Percentiles rank a stretch among this genome's conserved stretches.
These are phyloP conservation scores for Lepidium aucheri DNA, from an alignment of 345 rosid genomes.

Conservation along the genomic window DNA sequence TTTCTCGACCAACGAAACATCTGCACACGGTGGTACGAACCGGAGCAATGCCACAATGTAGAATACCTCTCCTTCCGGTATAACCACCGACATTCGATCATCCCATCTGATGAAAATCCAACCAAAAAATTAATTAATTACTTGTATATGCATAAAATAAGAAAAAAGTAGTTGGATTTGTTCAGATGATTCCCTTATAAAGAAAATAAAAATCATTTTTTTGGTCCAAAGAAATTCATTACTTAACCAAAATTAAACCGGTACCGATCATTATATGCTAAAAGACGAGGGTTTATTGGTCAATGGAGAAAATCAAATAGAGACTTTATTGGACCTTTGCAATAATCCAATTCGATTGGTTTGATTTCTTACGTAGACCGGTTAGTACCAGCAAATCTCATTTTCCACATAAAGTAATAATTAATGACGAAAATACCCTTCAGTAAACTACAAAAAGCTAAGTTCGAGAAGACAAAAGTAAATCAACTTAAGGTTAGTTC, in stretches of 20 bases:
- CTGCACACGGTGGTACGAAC: slow-evolving; percentile 34
- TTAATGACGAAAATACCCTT: slow-evolving; percentile 27
- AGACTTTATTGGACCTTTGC: slow-evolving; percentile 2
- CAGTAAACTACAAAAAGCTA: slow-evolving; percentile 13
- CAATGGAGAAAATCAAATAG: neutral
- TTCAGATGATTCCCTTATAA: no score
- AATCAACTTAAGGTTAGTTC: neutral
- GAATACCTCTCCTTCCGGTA: slow-evolving; percentile 78
- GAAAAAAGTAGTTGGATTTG: no score
- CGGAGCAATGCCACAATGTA: slow-evolving; percentile 84
- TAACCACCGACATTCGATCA: slow-evolving; percentile 46
- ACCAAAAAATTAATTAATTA: neutral
- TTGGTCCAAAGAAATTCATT: no score
- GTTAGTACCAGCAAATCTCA: slow-evolving; percentile 24
- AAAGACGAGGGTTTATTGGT: neutral
- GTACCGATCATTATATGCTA: neutral
- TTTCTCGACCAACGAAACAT: slow-evolving; percentile 34
- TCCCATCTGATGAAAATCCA: slow-evolving; percentile 51
- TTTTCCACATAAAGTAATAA: slow-evolving; percentile 32
- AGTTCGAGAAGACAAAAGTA: neutral
- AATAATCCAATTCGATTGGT: neutral
- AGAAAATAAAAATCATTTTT: no score
- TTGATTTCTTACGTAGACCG: slow-evolving; percentile 11
- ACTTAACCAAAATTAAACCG: no score
- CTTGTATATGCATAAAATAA: neutral